phyloP scores from a whole-genome alignment of 495 filamentous ascomycete genomes.

The Podospora fimiseda region DNA sequence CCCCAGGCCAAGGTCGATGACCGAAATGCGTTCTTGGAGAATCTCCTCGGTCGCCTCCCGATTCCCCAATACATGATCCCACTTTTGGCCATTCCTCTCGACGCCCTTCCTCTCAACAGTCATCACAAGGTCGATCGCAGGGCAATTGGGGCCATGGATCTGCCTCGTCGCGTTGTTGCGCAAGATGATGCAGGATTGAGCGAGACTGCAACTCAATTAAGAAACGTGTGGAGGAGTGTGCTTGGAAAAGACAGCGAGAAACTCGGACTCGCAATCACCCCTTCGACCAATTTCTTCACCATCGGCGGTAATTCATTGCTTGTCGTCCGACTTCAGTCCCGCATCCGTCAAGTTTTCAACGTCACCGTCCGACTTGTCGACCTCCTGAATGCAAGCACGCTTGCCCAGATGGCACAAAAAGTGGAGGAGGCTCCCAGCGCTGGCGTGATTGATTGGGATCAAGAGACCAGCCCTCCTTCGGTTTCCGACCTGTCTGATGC shows the following conservation, averaged over 20 bases:
- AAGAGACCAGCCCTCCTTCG: conserved; percentile 17
- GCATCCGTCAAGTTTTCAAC: conserved; percentile 11
- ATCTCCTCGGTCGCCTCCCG: conserved; percentile 16
- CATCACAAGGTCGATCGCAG: conserved; percentile 39
- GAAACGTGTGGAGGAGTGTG: conserved; percentile 5
- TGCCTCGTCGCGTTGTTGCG: neutral
- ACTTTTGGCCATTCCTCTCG: conserved; percentile 27
- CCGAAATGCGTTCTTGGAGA: neutral
- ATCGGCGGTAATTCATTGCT: conserved; percentile 34
- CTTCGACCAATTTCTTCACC: conserved; percentile 32
- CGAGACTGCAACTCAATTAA: neutral
- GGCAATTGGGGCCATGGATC: conserved; percentile 32
- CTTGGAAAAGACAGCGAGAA: neutral
- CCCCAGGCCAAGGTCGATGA: neutral
- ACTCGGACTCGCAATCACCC: neutral
- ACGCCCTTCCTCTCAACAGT: conserved; percentile 34
- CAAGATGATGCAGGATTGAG: neutral
- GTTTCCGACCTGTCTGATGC: neutral
- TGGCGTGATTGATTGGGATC: conserved; percentile 18
- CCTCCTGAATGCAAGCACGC: conserved; percentile 25
- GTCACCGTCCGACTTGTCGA: conserved; percentile 11
- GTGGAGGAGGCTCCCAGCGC: conserved; percentile 6
- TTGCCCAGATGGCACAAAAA: conserved; percentile 23
- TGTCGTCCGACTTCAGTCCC: conserved; percentile 24
- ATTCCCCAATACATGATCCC: conserved; percentile 48